Evolutionary conservation across 768 basidiomycete species (phyloP), one percentile per base, ranked within the genome.

Genomic region (Auriscalpium microsporum): DNA sequence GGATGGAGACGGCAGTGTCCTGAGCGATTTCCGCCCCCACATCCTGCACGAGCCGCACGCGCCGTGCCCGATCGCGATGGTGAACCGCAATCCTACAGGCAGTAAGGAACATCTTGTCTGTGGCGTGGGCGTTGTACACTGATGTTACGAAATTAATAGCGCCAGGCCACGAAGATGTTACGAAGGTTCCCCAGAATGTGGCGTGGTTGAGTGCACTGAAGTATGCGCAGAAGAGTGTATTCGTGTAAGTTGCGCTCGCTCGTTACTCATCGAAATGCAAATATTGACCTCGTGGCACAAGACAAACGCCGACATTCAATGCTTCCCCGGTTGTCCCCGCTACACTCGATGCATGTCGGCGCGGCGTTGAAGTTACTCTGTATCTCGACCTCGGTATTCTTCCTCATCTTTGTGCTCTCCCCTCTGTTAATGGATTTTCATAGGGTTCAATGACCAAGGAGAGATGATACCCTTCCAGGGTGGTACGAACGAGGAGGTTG

Each of bases 261-360:
- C 33, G 14, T 6, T 54, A 33, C n/a, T 1, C 37, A 10, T 4
- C 16, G n/a, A 51, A 51, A 33, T 17, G 37, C n/a, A 8, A 10
- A 9, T 21, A 40, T 45, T 51, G 52, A 58, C 8, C 40, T 48
- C 28, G 11, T 45, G 6, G 9, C 13, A n/a, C 9, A 62, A 78
- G 75, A 54, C 86, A 88, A 73, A 81, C 83, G 0, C 86, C 86
- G 1, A 85, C 83, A 8, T 77, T 86, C 56, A 87, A 88, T 57
- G 84, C 86, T 4, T 68, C 67, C 16, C 86, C 84, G 3, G 75
- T 84, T 33, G 76, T 86, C 19, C 71, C 78, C 14, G 82, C 77
- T 9, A 71, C 81, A 54, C 71, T 86, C 61, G 77, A 78, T 54
- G 81, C 86, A 1, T 82, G 81, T 64, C 69, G 79, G 17, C 71